Percentiles rank a stretch among this genome's conserved stretches.
phyloP scores from a whole-genome alignment of 805 yeast genomes.

The Myxozyma neglecta region DNA sequence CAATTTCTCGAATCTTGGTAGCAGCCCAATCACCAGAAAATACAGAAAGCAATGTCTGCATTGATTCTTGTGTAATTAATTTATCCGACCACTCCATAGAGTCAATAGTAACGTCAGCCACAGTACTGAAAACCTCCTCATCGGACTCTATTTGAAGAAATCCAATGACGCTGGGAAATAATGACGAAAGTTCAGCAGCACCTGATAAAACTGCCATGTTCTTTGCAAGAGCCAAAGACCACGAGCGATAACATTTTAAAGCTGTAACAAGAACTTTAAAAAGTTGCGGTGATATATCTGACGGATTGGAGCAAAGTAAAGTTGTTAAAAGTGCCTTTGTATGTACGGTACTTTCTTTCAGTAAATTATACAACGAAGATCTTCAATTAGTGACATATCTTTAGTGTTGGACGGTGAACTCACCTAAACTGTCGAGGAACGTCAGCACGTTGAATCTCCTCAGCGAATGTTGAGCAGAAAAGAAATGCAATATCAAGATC shows the following conservation, averaged over 20 bases:
- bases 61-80: constrained; percentile 5
- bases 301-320: not conserved
- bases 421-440: constrained; percentile 18
- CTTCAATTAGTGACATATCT: not conserved
- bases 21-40: constrained; percentile 20
- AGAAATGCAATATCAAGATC: constrained; percentile 10
- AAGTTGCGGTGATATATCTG: constrained; percentile 4
- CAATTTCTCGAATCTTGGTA: constrained; percentile 40
- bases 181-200: not conserved
- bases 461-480: constrained; percentile 24
- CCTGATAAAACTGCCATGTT: constrained; percentile 1
- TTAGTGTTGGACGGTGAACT: not conserved
- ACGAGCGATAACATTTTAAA: constrained; percentile 17
- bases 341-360: constrained; percentile 4
- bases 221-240: constrained; percentile 20
- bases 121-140: constrained; percentile 15
- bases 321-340: constrained; percentile 7
- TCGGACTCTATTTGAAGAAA: constrained; percentile 19
- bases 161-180: constrained; percentile 1
- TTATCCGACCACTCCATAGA: constrained; percentile 28
- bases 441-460: constrained; percentile 26
- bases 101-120: constrained; percentile 19
- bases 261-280: constrained; percentile 14
- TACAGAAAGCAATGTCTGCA: constrained; percentile 2
- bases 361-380: constrained; percentile 5